A percentile compares a stretch with the other conserved stretches of the same genome.
phyloP scores from a whole-genome alignment of 192 early-diverging fungal genomes.

The Gonapodya prolifera region DNA sequence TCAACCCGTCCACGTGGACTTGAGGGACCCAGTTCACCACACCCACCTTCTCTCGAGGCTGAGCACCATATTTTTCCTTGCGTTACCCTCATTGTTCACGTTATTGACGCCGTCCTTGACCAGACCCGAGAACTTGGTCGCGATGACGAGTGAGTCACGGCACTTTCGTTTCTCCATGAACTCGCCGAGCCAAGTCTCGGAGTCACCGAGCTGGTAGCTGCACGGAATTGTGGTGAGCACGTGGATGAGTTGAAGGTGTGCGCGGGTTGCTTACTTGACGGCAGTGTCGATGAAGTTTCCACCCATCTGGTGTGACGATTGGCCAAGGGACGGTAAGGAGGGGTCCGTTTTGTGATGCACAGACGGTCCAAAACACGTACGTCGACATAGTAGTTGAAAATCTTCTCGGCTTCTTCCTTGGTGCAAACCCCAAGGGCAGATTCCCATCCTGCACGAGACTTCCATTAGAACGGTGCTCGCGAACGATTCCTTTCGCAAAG shows the following conservation, averaged over 20 bases:
- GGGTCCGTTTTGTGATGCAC: too few relatives aligned
- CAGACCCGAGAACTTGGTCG: conserved; percentile 1
- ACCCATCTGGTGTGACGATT: not conserved
- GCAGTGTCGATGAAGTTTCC: conserved; percentile 6
- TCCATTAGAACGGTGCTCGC: too few relatives aligned
- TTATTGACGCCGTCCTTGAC: not conserved
- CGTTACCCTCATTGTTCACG: conserved; percentile 3
- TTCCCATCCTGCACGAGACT: not conserved
- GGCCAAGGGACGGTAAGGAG: too few relatives aligned
- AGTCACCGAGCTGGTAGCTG: not conserved
- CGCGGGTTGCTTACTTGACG: not conserved
- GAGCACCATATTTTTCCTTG: not conserved
- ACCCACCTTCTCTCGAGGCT: not conserved
- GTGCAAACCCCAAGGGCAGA: not conserved
- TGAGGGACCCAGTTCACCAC: not conserved
- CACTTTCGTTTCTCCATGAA: not conserved
- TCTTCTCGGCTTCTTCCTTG: conserved; percentile 1
- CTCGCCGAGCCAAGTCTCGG: conserved; percentile 8
- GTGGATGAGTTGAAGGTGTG: not conserved
- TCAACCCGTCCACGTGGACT: not conserved
- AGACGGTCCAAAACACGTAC: not conserved
- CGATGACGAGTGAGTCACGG: not conserved
- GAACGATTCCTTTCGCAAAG: too few relatives aligned
- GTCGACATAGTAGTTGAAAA: not conserved
- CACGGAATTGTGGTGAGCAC: not conserved